Conservation (phyloP, 257 asterid species). For the Dorcoceras hygrometricum region DNA sequence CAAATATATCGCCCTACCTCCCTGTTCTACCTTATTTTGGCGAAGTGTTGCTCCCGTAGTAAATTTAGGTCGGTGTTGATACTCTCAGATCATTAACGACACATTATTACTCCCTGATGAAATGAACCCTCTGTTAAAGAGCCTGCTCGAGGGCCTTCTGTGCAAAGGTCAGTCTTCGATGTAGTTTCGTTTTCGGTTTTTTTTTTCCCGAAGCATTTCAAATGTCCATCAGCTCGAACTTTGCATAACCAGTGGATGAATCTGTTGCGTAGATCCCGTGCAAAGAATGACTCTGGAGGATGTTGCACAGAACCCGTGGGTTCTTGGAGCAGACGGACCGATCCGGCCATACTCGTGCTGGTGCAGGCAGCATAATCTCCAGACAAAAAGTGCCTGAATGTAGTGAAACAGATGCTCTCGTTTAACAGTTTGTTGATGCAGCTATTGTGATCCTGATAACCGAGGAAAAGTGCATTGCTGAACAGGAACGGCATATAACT, state of each 20-base stretch:
- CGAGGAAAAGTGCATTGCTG: background rate
- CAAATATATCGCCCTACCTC: background rate
- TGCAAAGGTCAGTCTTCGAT: slow-evolving; percentile 67
- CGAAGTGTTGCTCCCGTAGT: slow-evolving; percentile 14
- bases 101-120: slow-evolving; percentile 60
- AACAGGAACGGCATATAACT: slow-evolving; percentile 17
- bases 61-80: background rate
- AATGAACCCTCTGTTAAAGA: slow-evolving; percentile 67
- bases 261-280: slow-evolving; percentile 60
- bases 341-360: slow-evolving; percentile 62
- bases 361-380: slow-evolving; percentile 52
- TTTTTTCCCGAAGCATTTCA: background rate
- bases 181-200: background rate
- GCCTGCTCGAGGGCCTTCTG: slow-evolving; percentile 84
- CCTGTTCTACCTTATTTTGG: background rate
- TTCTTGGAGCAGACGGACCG: slow-evolving; percentile 70
- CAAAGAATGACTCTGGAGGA: slow-evolving; percentile 65
- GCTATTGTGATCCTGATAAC: background rate
- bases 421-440: slow-evolving; percentile 24
- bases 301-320: slow-evolving; percentile 72
- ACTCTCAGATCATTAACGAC: slow-evolving; percentile 69
- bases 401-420: slow-evolving; percentile 28
- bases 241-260: background rate
- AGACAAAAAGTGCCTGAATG: slow-evolving; percentile 23
- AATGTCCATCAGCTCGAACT: background rate